phyloP scores from a whole-genome alignment of 495 filamentous ascomycete genomes.

The Daldinia decipiens region DNA sequence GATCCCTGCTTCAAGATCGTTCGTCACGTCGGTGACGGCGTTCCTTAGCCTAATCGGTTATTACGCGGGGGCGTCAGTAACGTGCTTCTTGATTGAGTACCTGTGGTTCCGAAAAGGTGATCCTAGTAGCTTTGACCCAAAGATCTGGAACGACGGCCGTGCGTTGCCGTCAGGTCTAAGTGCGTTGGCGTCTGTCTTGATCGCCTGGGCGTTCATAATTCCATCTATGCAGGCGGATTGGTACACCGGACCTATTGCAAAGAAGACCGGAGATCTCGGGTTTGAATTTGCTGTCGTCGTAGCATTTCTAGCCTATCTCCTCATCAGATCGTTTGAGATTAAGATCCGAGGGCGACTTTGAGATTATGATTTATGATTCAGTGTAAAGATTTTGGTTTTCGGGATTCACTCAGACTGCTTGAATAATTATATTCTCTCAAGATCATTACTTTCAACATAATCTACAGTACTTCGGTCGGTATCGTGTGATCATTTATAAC shows the following conservation, averaged over 20 bases:
- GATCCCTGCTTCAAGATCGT: constrained; percentile 55
- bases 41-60: constrained; percentile 59
- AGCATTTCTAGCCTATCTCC: constrained; percentile 52
- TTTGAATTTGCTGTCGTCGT: constrained; percentile 60
- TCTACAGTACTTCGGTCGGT: background rate
- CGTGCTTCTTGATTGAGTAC: constrained; percentile 53
- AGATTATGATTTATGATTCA: background rate
- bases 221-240: constrained; percentile 60
- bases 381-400: background rate
- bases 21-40: constrained; percentile 54
- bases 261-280: constrained; percentile 59
- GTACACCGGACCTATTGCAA: constrained; percentile 58
- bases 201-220: constrained; percentile 52
- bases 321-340: constrained; percentile 44
- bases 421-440: background rate
- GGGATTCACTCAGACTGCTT: background rate
- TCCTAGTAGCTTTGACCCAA: constrained; percentile 46
- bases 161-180: constrained; percentile 54
- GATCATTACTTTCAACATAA: background rate
- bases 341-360: constrained; percentile 37
- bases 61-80: constrained; percentile 57
- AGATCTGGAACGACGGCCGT: constrained; percentile 53
- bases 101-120: constrained; percentile 51
- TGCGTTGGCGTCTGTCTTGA: constrained; percentile 48
- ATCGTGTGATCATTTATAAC: background rate